A percentile compares a stretch with the other conserved stretches of the same genome.
Conservation (phyloP, 148 eudicot genomes). For the Chenopodium quinoa region DNA sequence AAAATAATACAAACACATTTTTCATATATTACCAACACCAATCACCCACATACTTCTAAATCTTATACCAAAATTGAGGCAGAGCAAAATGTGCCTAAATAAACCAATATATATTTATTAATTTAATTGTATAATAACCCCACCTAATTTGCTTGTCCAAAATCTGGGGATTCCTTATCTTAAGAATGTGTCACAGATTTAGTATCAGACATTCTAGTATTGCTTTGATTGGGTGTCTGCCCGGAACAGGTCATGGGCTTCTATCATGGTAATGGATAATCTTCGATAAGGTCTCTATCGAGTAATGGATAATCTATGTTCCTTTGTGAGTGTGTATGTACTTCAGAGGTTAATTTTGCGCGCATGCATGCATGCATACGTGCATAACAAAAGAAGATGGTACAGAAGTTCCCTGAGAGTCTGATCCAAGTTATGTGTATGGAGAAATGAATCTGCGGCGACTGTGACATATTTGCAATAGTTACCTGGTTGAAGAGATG, state of each 20-base stretch:
- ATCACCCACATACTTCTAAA: neutral
- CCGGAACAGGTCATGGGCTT: constrained; percentile 2
- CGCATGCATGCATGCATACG: neutral
- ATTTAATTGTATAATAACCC: neutral
- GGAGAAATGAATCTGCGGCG: neutral
- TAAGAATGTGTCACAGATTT: neutral
- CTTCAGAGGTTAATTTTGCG: neutral
- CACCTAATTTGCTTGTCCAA: constrained; percentile 21
- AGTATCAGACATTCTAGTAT: neutral
- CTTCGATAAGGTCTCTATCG: neutral
- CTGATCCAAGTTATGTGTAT: neutral
- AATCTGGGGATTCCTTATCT: constrained; percentile 14
- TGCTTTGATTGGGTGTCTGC: neutral
- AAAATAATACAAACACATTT: constrained; percentile 13
- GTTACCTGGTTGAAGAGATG: constrained; percentile 20
- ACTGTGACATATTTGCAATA: neutral
- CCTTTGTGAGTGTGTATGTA: neutral
- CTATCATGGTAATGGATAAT: neutral
- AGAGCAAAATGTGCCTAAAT: constrained; percentile 21
- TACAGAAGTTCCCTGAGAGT: neutral
- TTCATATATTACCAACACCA: constrained; percentile 9
- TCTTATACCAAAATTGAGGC: constrained; percentile 24
- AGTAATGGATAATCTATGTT: neutral
- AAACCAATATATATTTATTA: neutral
- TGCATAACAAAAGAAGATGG: neutral